Evolutionary conservation across 1,284 basidiomycete genomes (phyloP).

Genomic region (Entoloma clypeatum): DNA sequence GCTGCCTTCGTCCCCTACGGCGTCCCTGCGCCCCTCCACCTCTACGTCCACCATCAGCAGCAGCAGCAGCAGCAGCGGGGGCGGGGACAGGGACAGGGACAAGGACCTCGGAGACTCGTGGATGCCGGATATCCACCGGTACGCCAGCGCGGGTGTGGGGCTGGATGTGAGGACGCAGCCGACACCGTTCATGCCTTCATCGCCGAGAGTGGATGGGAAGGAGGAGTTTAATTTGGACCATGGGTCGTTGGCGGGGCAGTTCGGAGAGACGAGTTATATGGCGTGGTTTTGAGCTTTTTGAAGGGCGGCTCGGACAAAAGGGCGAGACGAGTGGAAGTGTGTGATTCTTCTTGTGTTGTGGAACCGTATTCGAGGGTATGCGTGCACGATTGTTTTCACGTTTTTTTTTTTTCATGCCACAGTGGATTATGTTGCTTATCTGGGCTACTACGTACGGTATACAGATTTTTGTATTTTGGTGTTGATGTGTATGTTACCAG

Average conservation of each 20-base stretch:
- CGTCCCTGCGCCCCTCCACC: conserved; percentile 6
- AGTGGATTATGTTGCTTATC: too few relatives aligned
- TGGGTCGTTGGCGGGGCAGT: conserved; percentile 39
- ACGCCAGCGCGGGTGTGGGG: conserved; percentile 36
- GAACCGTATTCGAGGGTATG: too few relatives aligned
- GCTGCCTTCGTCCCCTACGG: background rate
- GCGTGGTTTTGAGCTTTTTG: conserved; percentile 42
- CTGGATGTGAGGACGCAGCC: conserved; percentile 33
- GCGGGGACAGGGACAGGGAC: conserved; percentile 2
- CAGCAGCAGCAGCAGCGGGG: background rate
- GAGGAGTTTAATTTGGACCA: conserved; percentile 46
- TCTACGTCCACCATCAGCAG: conserved; percentile 3
- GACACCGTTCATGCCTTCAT: conserved; percentile 42
- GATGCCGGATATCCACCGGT: conserved; percentile 44
- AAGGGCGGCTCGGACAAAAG: too few relatives aligned
- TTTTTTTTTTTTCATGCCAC: too few relatives aligned
- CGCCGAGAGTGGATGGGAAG: conserved; percentile 39
- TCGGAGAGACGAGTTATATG: conserved; percentile 50
- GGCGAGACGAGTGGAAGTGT: too few relatives aligned
- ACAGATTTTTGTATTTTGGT: too few relatives aligned
- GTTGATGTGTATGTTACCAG: too few relatives aligned
- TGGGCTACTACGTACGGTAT: too few relatives aligned
- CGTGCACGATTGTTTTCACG: too few relatives aligned
- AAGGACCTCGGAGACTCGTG: conserved; percentile 27
- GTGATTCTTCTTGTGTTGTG: too few relatives aligned